Base-by-base conservation (phyloP, 345 rosid genomes). In the Bruguiera parviflora region DNA sequence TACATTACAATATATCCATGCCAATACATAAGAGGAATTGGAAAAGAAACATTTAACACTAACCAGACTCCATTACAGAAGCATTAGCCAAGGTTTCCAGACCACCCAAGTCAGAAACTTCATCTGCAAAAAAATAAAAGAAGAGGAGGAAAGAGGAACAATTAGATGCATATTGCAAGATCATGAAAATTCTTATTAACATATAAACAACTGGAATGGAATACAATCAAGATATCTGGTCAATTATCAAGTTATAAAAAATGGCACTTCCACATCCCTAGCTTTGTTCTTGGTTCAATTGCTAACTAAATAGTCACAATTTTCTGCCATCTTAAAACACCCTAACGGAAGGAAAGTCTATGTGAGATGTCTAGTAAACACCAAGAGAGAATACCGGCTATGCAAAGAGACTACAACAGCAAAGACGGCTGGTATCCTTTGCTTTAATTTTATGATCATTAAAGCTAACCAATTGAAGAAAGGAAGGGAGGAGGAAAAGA, bases 41-140 rank as follows among this genome's bases (percentile, higher is more conserved):
- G 29, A 9, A 16, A 29, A 43, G 3, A 58, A 25, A 31, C 37
- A 63, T 64, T 58, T 57, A 24, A 29, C 15, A 28, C 69, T 67
- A 27, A 77, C 80, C 80, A 35, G 70, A 72, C 67, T 72, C 77
- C 73, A 72, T 68, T 8, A 43, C 72, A 37, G 75, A 72, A 46
- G 73, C 46, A 70, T 65, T 32, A 53, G 80, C 80, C 70, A 72
- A 64, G 21, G 70, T 65, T n/a, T 72, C 77, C 67, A 77, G 57
- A 5, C 71, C 70, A 68, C 68, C 70, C 69, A 77, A 33, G 16
- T 61, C 77, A 58, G 59, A 61, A 57, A 68, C 21, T 64, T 77
- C 74, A 64, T 68, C 80, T 77, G 80, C n/a, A 8, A 59, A 77
- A 61, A 55, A 22, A 60, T 27, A 65, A 70, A 19, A 10, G 28